phyloP scores from a whole-genome alignment of 768 basidiomycete genomes.

The Russula vinacea region DNA sequence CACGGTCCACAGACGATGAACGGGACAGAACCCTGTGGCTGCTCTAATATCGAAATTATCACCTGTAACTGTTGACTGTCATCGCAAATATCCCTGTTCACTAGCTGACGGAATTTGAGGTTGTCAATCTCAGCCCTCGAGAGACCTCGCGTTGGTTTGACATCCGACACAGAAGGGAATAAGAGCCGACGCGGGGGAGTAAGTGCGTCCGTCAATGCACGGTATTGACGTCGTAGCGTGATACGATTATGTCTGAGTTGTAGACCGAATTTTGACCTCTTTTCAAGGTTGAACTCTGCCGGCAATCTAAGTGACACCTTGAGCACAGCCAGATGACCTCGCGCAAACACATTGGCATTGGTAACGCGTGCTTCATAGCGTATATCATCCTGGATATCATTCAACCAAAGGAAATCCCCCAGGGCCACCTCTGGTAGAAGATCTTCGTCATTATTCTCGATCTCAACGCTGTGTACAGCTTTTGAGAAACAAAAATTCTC shows the following conservation, averaged over 20 bases:
- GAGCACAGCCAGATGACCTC: conserved; percentile 34
- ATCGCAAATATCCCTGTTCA: conserved; percentile 44
- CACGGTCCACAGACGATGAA: conserved; percentile 65
- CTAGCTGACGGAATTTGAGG: conserved; percentile 28
- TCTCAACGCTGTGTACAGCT: conserved; percentile 5
- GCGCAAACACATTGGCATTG: neutral
- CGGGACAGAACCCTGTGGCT: conserved; percentile 47
- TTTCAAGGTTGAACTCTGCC: conserved; percentile 41
- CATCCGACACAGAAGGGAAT: conserved; percentile 44
- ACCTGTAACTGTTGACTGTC: conserved; percentile 51
- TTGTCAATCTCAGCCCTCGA: conserved; percentile 15
- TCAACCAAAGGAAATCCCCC: conserved; percentile 19
- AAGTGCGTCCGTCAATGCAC: conserved; percentile 50
- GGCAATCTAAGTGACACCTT: conserved; percentile 49
- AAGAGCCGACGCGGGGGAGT: conserved; percentile 45
- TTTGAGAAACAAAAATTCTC: neutral
- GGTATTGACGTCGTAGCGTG: conserved; percentile 58
- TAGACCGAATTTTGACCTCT: conserved; percentile 45
- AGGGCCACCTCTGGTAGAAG: conserved; percentile 19
- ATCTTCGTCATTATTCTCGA: conserved; percentile 21
- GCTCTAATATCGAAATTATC: conserved; percentile 44
- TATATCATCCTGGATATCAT: conserved; percentile 16
- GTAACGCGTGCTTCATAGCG: conserved; percentile 19
- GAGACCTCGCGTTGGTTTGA: conserved; percentile 29
- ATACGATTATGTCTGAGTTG: conserved; percentile 54